Percentiles rank a stretch among this genome's conserved stretches.
phyloP scores from a whole-genome alignment of 176 grass and related monocot species.

The Poa annua region DNA sequence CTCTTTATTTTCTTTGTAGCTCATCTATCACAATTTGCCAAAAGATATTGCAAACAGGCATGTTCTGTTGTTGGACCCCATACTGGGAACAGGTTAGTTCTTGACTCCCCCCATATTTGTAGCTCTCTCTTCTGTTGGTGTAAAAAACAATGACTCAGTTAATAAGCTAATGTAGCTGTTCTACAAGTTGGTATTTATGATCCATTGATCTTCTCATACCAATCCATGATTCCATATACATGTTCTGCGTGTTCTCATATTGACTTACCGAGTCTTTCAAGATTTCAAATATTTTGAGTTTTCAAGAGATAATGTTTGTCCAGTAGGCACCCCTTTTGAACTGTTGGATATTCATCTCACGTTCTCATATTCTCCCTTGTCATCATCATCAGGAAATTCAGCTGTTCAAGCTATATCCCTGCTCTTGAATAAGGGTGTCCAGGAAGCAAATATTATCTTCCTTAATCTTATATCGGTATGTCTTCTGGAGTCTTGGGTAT shows the following conservation, averaged over 20 bases:
- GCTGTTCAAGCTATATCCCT: conserved; percentile 92
- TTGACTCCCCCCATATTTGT: too few relatives aligned
- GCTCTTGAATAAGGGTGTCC: conserved; percentile 83
- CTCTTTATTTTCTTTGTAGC: conserved; percentile 48
- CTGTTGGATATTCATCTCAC: background rate
- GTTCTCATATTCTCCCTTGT: conserved; percentile 11
- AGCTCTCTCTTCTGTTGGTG: too few relatives aligned
- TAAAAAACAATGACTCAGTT: too few relatives aligned
- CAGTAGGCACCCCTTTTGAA: background rate
- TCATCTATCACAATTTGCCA: conserved; percentile 84
- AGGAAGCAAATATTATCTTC: conserved; percentile 66
- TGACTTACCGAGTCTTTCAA: background rate
- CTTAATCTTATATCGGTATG: conserved; percentile 78
- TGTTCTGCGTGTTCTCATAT: background rate
- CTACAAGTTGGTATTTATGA: background rate
- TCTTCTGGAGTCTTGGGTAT: conserved; percentile 14
- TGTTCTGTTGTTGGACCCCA: conserved; percentile 94
- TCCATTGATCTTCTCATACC: background rate
- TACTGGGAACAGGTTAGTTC: conserved; percentile 91
- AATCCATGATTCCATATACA: background rate
- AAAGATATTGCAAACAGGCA: conserved; percentile 68
- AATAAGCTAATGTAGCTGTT: background rate
- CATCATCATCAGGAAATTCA: conserved; percentile 72
- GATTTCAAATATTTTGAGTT: background rate
- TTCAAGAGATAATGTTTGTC: background rate